Percentiles rank a stretch among this genome's conserved stretches.
phyloP scores from a whole-genome alignment of 805 yeast genomes.

The Ogataea corticis region DNA sequence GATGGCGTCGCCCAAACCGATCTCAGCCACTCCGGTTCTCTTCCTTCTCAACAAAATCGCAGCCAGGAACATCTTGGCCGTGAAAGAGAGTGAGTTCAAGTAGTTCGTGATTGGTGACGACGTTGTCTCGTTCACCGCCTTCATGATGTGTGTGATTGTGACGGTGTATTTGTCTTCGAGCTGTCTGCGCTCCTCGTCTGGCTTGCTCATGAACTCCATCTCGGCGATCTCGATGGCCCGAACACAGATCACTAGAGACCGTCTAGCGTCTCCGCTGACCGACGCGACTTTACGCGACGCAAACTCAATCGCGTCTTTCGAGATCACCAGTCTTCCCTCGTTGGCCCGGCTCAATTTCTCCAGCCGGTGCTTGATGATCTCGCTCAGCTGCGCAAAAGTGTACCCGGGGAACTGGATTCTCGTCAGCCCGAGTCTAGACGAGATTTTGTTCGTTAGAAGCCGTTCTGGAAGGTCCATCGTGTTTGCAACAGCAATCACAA shows the following conservation, averaged over 20 bases:
- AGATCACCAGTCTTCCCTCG: conserved; percentile 47
- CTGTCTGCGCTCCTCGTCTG: conserved; percentile 26
- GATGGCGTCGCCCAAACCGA: conserved; percentile 69
- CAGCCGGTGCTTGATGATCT: conserved; percentile 72
- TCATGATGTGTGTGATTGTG: conserved; percentile 70
- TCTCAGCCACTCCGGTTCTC: conserved; percentile 71
- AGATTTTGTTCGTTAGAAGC: conserved; percentile 79
- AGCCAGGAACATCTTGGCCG: conserved; percentile 70
- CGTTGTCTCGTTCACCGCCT: conserved; percentile 78
- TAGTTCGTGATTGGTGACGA: conserved; percentile 68
- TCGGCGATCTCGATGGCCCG: conserved; percentile 91
- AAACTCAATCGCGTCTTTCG: conserved; percentile 80
- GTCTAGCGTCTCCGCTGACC: conserved; percentile 95
- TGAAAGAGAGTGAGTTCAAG: conserved; percentile 59
- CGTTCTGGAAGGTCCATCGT: conserved; percentile 97
- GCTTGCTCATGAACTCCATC: conserved; percentile 45
- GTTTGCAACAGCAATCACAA: conserved; percentile 92
- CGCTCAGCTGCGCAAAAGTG: conserved; percentile 71
- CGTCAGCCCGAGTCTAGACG: conserved; percentile 86
- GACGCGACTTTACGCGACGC: conserved; percentile 94
- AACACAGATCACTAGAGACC: conserved; percentile 85
- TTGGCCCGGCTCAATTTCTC: conserved; percentile 44
- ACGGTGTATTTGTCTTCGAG: conserved; percentile 51
- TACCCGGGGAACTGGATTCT: conserved; percentile 90
- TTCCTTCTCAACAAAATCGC: conserved; percentile 64